Base-by-base conservation (phyloP, 2,329 filamentous ascomycete genomes). In the Penicillium sp. region DNA sequence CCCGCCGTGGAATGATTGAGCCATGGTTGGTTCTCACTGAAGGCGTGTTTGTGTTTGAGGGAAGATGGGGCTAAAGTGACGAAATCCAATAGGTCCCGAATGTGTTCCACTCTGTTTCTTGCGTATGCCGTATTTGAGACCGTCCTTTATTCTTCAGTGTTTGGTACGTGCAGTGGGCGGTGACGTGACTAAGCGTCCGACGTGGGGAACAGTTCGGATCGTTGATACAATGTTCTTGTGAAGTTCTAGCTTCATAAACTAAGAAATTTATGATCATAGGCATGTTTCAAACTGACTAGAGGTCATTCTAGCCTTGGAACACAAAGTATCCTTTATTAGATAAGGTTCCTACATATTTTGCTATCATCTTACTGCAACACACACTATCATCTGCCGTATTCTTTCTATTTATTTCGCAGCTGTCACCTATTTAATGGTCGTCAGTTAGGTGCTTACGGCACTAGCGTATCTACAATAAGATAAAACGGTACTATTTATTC, bases 1-100 rank as follows among this genome's bases (percentile, higher is more conserved):
- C 31, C 75, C 78, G 28, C 58, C 62, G 40, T 67, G 64, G 56
- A 72, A 70, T 9, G 67, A 62, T 42, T 67, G 63, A 33, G 68
- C 60, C 70, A 72, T 73, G 49, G 53, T 42, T 40, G 42, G 25
- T 31, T 39, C 2, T 39, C 9, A 39, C 9, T 24, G 10, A 25
- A 35, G 32, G 32, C 15, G 15, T 18, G 15, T 18, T 18, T 18
- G 15, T 7, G 18, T n/a, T 35, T 29, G 32, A 18, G 32, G n/a
- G 18, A 20, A 8, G 27, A 38, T 5, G 35, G n/a, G 37, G 9
- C 37, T 24, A 20, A 6, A 39, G 20, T 8, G 23, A 25, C 4
- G 18, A 25, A 35, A 5, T 6, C 32, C 10, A 29, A 29, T 3
- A 3, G 18, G 8, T 2, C 20, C 15, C 9, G 7, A 20, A 20